These are phyloP conservation scores for Paraphaeosphaeria minitans DNA, from an alignment of 2,329 filamentous ascomycete genomes.

Conservation along the genomic window DNA sequence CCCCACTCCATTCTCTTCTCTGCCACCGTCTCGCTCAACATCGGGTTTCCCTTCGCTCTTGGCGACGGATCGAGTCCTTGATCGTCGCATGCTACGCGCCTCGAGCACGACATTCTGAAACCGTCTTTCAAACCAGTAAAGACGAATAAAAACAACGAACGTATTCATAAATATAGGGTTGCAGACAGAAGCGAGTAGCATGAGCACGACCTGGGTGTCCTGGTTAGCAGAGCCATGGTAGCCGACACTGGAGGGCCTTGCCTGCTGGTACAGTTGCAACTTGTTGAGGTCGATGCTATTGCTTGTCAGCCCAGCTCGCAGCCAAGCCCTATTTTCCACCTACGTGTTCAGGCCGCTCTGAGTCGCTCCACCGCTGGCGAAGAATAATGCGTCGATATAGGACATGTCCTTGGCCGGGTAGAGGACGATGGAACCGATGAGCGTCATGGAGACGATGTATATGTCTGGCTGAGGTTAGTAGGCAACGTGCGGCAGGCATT, in stretches of 20 bases:
- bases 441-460: conserved; percentile 75
- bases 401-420: conserved; percentile 67
- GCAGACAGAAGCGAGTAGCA: conserved; percentile 44
- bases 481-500: conserved; percentile 15
- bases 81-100: conserved; percentile 68
- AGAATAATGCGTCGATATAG: conserved; percentile 90
- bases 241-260: conserved; percentile 41
- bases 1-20: conserved; percentile 67
- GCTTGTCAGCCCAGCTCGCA: conserved; percentile 20
- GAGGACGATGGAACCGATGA: conserved; percentile 78
- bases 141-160: conserved; percentile 84
- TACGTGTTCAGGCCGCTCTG: conserved; percentile 90
- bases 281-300: conserved; percentile 55
- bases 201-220: conserved; percentile 58
- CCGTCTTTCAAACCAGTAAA: conserved; percentile 98
- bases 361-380: conserved; percentile 82
- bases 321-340: conserved; percentile 13
- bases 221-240: not conserved
- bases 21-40: conserved; percentile 49
- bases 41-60: conserved; percentile 55
- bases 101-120: conserved; percentile 85
- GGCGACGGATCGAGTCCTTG: conserved; percentile 63
- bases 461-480: conserved; percentile 61
- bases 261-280: conserved; percentile 56
- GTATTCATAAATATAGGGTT: conserved; percentile 55